Base-by-base conservation (phyloP, 352 stramenopile species). In the Phytophthora citricola region DNA sequence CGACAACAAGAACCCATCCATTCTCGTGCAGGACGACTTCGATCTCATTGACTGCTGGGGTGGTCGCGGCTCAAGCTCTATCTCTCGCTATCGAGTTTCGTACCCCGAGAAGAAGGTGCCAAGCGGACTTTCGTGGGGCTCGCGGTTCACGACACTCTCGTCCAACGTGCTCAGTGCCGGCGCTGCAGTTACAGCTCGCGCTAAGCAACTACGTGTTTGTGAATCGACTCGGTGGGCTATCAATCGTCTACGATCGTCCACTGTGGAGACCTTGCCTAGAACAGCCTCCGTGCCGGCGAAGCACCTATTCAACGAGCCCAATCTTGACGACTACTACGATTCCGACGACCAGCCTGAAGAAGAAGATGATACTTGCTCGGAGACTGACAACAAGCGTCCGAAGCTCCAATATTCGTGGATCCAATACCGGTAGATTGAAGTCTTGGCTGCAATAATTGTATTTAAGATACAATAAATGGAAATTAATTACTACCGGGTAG, bases 151-250 rank as follows among this genome's bases (percentile, higher is more conserved):
- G 12, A 59, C 58, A 15, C 43, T 72, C 29, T 72, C 64, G 6
- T 64, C 51, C 11, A 58, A 63, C 31, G 40, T 69, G 20, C 50
- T 46, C 29, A 36, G 22, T 10, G 57, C 49, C n/a, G 51, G 63
- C 11, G 26, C 50, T 20, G 44, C 38, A 8, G 17, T 73, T 34
- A 45, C 58, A 9, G 41, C 58, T 2, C 44, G 44, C 17, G 44
- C 45, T 32, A 73, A 69, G 32, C 64, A 73, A 27, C 39, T 72
- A 29, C 38, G 22, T 12, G 52, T 72, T 9, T 36, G 26, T n/a
- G 26, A 57, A 9, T 39, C 51, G 5, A 65, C 31, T 10, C 17
- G 39, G 24, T 49, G 46, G 26, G 24, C 34, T 9, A 17, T 69
- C 32, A 38, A 22, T 2, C 49, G 48, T 14, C 29, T 64, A 8